Base-by-base conservation (phyloP, 805 yeast genomes). In the Saccharomyces cerevisiae region DNA sequence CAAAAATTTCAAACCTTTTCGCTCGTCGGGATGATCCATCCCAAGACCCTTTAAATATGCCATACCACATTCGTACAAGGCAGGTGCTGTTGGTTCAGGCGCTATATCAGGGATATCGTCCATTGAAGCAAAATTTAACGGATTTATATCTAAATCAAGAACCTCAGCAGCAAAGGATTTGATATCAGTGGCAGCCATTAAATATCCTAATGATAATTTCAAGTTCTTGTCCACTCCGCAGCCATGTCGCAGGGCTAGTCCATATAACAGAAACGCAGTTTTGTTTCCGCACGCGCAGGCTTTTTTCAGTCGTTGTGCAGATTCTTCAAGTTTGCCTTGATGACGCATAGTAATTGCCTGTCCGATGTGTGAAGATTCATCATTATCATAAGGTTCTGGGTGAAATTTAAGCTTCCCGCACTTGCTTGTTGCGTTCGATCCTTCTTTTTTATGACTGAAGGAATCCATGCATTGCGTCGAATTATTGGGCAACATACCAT, bases 221-320 rank as follows among this genome's bases (percentile, higher is more conserved):
- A 79, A 77, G 62, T 84, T 84, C 52, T 74, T 76, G 21, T 79
- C 73, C 10, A 84, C 81, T 0, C 94, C 94, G 66, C 82, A 83
- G 0, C 92, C 94, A 54, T 78, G 72, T 50, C 85, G 71, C 26
- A 87, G 68, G 0, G 90, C 85, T 58, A 84, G 66, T 0, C 89
- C 88, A 61, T 85, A 87, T 30, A 85, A 65, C 49, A 82, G 74
- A 84, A 81, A 85, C 0, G 90, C 95, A 47, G 83, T 80, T 57
- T 73, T 75, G 58, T 79, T 76, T 6, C 88, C 87, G n/a, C 73
- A 68, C 53, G 75, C 74, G 4, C 91, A 85, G 1, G 88, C 86
- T 30, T 78, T 73, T 58, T 81, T 83, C 53, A 87, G 71, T 59
- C 83, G 87, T 60, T 83, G 81, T 1, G 90, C 78, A 2, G 89